Evolutionary conservation across 768 basidiomycete species (phyloP), one percentile per base, ranked within the genome.

Genomic region (Dentipellis fragilis): DNA sequence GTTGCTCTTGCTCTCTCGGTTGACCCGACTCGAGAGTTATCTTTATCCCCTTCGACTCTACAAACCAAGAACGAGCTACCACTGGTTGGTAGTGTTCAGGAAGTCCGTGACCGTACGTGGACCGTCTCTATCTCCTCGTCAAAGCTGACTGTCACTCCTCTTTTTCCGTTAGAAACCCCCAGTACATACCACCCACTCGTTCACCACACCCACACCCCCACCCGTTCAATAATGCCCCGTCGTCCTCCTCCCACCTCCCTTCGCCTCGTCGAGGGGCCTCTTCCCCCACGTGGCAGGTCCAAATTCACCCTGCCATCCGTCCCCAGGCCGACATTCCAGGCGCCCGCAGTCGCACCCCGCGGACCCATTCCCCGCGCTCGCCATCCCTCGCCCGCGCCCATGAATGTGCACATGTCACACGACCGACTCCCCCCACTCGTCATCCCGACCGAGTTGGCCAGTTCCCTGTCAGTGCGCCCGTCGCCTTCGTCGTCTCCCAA

Each of bases 261-360:
- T 57, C 79, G 73, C 49, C 78, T 89, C 55, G 68, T 76, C 55
- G 67, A 72, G 38, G 87, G 85, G 12, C 85, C 85, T 4, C 74
- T 79, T 23, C 84, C 85, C 2, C 66, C 78, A n/a, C 76, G 84
- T 59, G 78, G 78, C 51, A 60, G 72, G 47, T 78, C 84, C 19
- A 85, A 78, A 64, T 84, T 88, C 68, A 76, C 72, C 12, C 72
- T 89, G 60, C 88, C 88, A 11, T 77, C 80, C n/a, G 21, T 83
- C 23, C 87, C 87, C 10, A 71, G 72, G 39, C 84, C 84, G 0
- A 66, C 68, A 5, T 69, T 73, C 61, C 50, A 64, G 48, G 67
- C 65, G 2, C 54, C 65, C 12, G 48, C 50, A 11, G 42, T 49
- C 14, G 46, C 38, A 23, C 21, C 34, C 29, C 56, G 49, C 34